A percentile compares a stretch with the other conserved stretches of the same genome.
phyloP scores from a whole-genome alignment of 805 yeast species.

The Saccharomyces mikatae region DNA sequence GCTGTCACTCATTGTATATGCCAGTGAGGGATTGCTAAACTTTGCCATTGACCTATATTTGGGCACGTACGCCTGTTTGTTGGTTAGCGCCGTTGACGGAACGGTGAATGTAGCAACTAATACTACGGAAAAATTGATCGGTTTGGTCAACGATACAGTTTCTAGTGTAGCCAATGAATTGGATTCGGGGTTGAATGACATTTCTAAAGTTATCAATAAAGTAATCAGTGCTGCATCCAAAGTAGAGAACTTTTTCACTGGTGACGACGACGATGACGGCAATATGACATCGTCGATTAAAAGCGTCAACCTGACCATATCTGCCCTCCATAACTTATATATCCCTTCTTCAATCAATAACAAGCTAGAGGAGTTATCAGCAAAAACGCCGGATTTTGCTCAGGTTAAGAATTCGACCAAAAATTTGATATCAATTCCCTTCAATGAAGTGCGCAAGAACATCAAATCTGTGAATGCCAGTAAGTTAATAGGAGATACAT shows the following conservation, averaged over 20 bases:
- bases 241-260: constrained; percentile 49
- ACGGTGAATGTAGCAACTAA: constrained; percentile 65
- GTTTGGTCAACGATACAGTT: constrained; percentile 54
- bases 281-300: constrained; percentile 20
- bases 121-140: constrained; percentile 56
- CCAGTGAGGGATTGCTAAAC: constrained; percentile 48
- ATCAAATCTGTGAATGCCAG: constrained; percentile 31
- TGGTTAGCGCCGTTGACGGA: constrained; percentile 67
- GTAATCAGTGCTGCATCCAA: constrained; percentile 44
- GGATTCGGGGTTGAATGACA: constrained; percentile 55
- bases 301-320: constrained; percentile 52
- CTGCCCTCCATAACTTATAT: constrained; percentile 45
- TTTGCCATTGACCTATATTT: constrained; percentile 65
- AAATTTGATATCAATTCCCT: constrained; percentile 49
- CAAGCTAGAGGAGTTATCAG: constrained; percentile 44
- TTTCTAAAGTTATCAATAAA: constrained; percentile 51
- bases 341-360: constrained; percentile 60
- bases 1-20: constrained; percentile 43
- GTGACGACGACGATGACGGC: constrained; percentile 29
- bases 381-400: constrained; percentile 56
- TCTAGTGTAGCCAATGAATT: constrained; percentile 48
- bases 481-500: constrained; percentile 12
- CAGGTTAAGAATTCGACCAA: constrained; percentile 54
- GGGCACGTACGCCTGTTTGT: constrained; percentile 82
- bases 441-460: constrained; percentile 38